These are phyloP conservation scores for Cercospora citrullina DNA, from an alignment of 2,329 filamentous ascomycete genomes.

Conservation along the genomic window DNA sequence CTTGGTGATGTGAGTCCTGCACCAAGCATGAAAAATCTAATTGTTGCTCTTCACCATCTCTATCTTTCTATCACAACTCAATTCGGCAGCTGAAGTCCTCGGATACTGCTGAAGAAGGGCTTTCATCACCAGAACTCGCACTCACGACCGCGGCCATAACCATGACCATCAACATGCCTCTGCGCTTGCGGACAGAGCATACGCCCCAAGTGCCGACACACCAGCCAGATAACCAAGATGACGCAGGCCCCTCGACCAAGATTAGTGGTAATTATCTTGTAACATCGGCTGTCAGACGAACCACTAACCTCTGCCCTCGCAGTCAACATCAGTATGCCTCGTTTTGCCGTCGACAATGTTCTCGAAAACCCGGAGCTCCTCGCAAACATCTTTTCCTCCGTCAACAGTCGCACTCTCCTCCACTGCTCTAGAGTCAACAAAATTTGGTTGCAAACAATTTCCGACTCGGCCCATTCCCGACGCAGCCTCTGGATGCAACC, in stretches of 20 bases:
- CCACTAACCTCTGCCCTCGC: background rate
- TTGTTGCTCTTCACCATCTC: background rate
- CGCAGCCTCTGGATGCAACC: background rate
- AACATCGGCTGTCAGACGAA: too few relatives aligned
- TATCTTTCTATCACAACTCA: background rate
- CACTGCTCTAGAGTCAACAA: background rate
- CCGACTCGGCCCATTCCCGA: background rate
- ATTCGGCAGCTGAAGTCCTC: too few relatives aligned
- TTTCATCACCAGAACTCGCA: too few relatives aligned
- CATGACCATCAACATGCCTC: background rate
- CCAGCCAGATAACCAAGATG: too few relatives aligned
- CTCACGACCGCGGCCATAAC: background rate
- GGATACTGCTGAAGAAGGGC: too few relatives aligned
- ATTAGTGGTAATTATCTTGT: too few relatives aligned
- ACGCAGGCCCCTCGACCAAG: too few relatives aligned
- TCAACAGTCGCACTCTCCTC: background rate
- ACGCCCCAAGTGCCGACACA: too few relatives aligned
- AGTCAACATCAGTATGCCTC: background rate
- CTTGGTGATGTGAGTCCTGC: background rate
- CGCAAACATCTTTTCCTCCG: background rate
- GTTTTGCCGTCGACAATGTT: background rate
- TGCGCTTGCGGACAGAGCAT: background rate
- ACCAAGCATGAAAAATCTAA: background rate
- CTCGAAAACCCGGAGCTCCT: background rate
- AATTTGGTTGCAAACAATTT: background rate